phyloP scores from a whole-genome alignment of 352 stramenopile genomes.

The Phytophthora sansomeana region DNA sequence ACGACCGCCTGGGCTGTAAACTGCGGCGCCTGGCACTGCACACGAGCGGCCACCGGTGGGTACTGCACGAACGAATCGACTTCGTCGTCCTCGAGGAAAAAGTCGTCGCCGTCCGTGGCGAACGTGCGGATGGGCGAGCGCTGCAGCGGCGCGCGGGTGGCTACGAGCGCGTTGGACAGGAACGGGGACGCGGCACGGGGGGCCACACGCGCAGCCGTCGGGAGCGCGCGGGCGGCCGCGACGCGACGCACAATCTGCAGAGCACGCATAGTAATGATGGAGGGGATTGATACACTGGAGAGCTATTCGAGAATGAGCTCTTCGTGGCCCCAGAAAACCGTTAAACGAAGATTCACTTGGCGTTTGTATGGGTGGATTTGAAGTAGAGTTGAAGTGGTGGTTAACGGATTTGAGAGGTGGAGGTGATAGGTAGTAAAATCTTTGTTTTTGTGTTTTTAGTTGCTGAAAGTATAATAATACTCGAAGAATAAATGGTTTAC shows the following conservation, averaged over 20 bases:
- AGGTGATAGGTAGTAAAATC: too few species aligned
- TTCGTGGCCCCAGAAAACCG: slow-evolving; percentile 7
- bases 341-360: slow-evolving; percentile 15
- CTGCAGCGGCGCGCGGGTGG: slow-evolving; percentile 12
- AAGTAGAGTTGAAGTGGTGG: not conserved
- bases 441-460: too few species aligned
- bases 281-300: not conserved
- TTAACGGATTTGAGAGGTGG: not conserved
- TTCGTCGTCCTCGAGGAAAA: slow-evolving; percentile 73
- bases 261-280: slow-evolving; percentile 39
- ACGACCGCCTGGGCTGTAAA: slow-evolving; percentile 84
- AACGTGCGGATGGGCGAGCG: slow-evolving; percentile 51
- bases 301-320: slow-evolving; percentile 16
- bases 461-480: too few species aligned
- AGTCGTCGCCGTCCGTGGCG: slow-evolving; percentile 60
- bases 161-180: not conserved
- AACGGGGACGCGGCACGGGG: slow-evolving; percentile 23
- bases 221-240: slow-evolving; percentile 24
- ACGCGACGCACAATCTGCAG: slow-evolving; percentile 42
- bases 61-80: slow-evolving; percentile 88
- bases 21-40: slow-evolving; percentile 70
- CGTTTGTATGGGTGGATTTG: slow-evolving; percentile 12
- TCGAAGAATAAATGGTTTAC: too few species aligned
- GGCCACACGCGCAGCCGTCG: slow-evolving; percentile 18
- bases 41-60: slow-evolving; percentile 56